Conservation (phyloP, 192 early-diverging fungal species). For the Cladochytrium replicatum region DNA sequence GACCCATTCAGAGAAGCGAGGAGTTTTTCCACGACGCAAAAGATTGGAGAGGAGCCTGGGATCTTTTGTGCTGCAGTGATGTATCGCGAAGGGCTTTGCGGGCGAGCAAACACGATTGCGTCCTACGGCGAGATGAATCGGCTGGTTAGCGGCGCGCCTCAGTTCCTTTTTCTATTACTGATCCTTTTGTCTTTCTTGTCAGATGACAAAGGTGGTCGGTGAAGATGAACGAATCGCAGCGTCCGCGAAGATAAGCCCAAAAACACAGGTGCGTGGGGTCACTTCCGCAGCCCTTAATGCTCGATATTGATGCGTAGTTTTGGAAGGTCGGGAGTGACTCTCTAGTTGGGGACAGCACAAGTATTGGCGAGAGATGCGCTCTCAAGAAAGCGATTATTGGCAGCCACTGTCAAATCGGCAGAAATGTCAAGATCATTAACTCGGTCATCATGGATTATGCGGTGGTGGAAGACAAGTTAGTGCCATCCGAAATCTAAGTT, state of each 20-base stretch:
- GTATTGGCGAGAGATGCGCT: slow-evolving; percentile 82
- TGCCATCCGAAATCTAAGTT: too few species aligned
- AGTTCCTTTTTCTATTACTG: background rate
- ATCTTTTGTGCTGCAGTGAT: slow-evolving; percentile 34
- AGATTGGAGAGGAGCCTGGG: background rate
- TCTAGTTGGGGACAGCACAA: slow-evolving; percentile 77
- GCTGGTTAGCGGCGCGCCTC: slow-evolving; percentile 36
- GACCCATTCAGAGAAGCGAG: background rate
- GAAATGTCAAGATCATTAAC: slow-evolving; percentile 89
- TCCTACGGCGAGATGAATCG: slow-evolving; percentile 85
- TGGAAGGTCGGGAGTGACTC: slow-evolving; percentile 76
- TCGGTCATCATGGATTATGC: slow-evolving; percentile 96
- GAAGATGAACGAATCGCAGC: slow-evolving; percentile 50
- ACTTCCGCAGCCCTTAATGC: too few species aligned
- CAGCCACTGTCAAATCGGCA: slow-evolving; percentile 88
- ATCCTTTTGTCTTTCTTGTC: background rate
- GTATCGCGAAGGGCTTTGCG: slow-evolving; percentile 52
- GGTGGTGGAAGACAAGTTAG: slow-evolving; percentile 76
- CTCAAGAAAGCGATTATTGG: slow-evolving; percentile 93
- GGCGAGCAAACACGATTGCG: slow-evolving; percentile 72
- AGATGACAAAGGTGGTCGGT: slow-evolving; percentile 11
- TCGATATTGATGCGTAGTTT: background rate
- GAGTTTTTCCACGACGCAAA: background rate
- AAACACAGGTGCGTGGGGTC: slow-evolving; percentile 39
- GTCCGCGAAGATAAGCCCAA: slow-evolving; percentile 55